Conservation (phyloP, 2,329 filamentous ascomycete species). For the Xylariaceae sp. region DNA sequence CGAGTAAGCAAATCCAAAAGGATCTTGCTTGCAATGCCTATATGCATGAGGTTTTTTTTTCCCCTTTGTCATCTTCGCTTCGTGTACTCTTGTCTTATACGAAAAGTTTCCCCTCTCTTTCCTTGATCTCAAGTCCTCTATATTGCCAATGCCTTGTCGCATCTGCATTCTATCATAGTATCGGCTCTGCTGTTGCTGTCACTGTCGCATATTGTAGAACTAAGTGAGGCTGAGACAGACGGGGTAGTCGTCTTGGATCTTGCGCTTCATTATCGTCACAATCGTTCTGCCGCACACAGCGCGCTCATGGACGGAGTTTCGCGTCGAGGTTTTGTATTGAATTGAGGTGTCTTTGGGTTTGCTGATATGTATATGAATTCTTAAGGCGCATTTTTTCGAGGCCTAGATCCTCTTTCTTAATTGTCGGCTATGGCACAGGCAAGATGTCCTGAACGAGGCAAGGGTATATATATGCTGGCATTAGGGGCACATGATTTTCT, state of each 20-base stretch:
- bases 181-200: neutral
- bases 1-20: conserved; percentile 8
- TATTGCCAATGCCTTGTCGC: too few species aligned
- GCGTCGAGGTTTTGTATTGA: conserved; percentile 8
- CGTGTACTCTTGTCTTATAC: neutral
- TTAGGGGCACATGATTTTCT: too few species aligned
- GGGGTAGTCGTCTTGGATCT: conserved; percentile 2
- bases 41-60: neutral
- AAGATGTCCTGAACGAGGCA: too few species aligned
- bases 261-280: neutral
- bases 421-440: too few species aligned
- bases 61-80: conserved; percentile 8
- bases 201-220: conserved; percentile 19
- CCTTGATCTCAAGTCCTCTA: too few species aligned
- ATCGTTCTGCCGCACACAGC: neutral
- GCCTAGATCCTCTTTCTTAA: too few species aligned
- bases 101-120: neutral
- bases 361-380: conserved; percentile 19
- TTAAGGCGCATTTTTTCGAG: too few species aligned
- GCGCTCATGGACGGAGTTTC: conserved; percentile 17
- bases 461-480: too few species aligned
- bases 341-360: neutral
- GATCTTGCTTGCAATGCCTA: conserved; percentile 6
- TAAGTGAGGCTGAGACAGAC: conserved; percentile 8
- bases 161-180: too few species aligned